These are phyloP conservation scores for Echium plantagineum DNA, from an alignment of 257 asterid species.

Conservation along the genomic window DNA sequence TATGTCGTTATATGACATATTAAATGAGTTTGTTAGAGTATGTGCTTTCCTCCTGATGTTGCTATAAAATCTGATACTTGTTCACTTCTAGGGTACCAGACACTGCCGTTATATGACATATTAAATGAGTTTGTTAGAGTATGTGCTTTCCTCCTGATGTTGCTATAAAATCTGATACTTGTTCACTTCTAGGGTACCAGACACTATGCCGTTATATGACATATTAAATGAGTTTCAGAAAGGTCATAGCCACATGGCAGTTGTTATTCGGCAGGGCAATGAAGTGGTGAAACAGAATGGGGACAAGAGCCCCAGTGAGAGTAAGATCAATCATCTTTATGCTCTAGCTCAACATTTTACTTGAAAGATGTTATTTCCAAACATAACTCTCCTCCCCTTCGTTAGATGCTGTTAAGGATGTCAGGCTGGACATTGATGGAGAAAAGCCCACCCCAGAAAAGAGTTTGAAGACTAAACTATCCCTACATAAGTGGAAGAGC, in stretches of 20 bases:
- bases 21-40: no score
- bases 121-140: no score
- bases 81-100: no score
- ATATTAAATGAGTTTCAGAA: slow-evolving; percentile 45
- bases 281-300: slow-evolving; percentile 7
- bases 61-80: no score
- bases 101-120: no score
- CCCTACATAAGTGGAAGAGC: slow-evolving; percentile 74
- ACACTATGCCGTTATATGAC: slow-evolving; percentile 38
- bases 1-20: no score
- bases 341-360: slow-evolving; percentile 1
- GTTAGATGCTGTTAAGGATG: slow-evolving; percentile 42
- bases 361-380: neutral
- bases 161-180: neutral
- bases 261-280: slow-evolving; percentile 22
- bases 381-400: neutral
- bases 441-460: slow-evolving; percentile 35
- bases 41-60: no score
- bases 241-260: slow-evolving; percentile 64
- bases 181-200: slow-evolving; percentile 30
- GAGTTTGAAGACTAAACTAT: slow-evolving; percentile 30
- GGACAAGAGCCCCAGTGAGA: slow-evolving; percentile 9
- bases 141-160: no score
- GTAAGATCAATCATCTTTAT: slow-evolving; percentile 13
- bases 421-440: slow-evolving; percentile 53